Conservation (phyloP, 768 basidiomycete species). For the Leccinellum rugosiceps region DNA sequence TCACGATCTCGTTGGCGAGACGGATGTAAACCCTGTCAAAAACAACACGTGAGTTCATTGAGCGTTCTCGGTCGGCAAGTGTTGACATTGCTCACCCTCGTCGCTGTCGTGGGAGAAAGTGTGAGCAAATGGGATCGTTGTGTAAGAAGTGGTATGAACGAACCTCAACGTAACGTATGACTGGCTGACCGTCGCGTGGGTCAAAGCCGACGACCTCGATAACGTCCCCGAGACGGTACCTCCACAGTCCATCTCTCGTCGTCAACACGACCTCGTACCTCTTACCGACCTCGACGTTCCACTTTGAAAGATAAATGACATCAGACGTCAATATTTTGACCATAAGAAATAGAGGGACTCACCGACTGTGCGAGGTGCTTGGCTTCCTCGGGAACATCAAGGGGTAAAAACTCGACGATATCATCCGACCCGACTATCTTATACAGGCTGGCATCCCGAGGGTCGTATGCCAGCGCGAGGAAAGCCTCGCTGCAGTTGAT, state of each 20-base stretch:
- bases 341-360: neutral
- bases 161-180: conserved; percentile 25
- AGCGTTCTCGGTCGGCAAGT: neutral
- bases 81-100: conserved; percentile 15
- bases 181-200: conserved; percentile 17
- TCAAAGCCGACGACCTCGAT: conserved; percentile 22
- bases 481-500: conserved; percentile 24
- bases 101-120: conserved; percentile 5
- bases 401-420: conserved; percentile 18
- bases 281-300: conserved; percentile 17
- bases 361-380: conserved; percentile 18
- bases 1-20: conserved; percentile 22
- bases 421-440: conserved; percentile 26
- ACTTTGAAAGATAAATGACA: conserved; percentile 4
- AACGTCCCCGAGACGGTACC: conserved; percentile 22
- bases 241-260: conserved; percentile 25
- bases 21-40: conserved; percentile 13
- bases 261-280: conserved; percentile 23
- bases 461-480: conserved; percentile 20
- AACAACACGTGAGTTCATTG: neutral
- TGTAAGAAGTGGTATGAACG: neutral
- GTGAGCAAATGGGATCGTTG: neutral
- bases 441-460: conserved; percentile 20
- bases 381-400: conserved; percentile 21
- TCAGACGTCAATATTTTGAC: too few relatives aligned